Conservation (phyloP, 306 rosid species). For the Rosa multiflora region DNA sequence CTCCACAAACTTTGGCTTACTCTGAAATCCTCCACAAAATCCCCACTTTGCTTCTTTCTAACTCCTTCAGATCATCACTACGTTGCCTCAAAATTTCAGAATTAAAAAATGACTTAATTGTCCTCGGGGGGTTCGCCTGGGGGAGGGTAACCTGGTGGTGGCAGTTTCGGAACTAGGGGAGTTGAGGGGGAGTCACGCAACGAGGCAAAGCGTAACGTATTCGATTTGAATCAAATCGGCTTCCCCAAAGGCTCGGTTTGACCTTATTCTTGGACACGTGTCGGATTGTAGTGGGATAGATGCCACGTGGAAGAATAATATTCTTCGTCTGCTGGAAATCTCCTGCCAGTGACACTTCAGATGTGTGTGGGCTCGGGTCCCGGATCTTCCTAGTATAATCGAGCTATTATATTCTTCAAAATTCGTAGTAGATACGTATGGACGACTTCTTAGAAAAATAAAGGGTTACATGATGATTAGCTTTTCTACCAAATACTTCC, state of each 20-base stretch:
- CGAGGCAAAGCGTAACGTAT: not conserved
- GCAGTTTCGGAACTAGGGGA: not conserved
- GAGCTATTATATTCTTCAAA: no score
- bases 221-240: not conserved
- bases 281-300: not conserved
- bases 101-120: not conserved
- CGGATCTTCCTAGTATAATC: no score
- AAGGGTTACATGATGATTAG: no score
- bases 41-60: slow-evolving; percentile 12
- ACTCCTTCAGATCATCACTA: slow-evolving; percentile 36
- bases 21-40: slow-evolving; percentile 15
- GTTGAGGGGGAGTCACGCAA: not conserved
- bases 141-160: not conserved
- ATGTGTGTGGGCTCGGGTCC: not conserved
- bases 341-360: not conserved
- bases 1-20: not conserved
- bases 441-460: no score
- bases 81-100: not conserved
- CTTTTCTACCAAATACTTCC: no score
- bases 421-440: no score
- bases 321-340: not conserved
- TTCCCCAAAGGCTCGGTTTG: not conserved
- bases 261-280: not conserved
- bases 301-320: not conserved
- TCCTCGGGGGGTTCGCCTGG: not conserved